Conservation (phyloP, 345 rosid species). For the Toxicodendron radicans region DNA sequence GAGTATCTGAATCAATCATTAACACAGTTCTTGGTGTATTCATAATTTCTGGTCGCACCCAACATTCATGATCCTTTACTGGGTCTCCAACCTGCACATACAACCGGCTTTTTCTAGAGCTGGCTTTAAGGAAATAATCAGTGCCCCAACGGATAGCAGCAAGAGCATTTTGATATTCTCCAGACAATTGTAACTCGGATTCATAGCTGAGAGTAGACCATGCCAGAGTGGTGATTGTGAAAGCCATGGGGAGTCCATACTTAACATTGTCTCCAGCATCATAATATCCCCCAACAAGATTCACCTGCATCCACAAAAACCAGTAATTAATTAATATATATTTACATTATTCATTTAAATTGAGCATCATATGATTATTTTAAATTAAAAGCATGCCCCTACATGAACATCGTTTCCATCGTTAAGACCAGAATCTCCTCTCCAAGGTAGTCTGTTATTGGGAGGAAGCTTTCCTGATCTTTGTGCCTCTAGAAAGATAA, state of each 20-base stretch:
- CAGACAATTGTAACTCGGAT: conserved; percentile 45
- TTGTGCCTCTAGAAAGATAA: conserved; percentile 87
- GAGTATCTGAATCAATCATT: conserved; percentile 44
- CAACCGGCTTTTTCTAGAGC: conserved; percentile 38
- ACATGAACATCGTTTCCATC: conserved; percentile 70
- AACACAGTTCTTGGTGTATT: conserved; percentile 70
- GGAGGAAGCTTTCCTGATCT: conserved; percentile 86
- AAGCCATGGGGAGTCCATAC: conserved; percentile 93
- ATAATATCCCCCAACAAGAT: conserved; percentile 85
- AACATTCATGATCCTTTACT: conserved; percentile 66
- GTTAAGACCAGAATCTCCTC: conserved; percentile 85
- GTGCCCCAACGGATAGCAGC: conserved; percentile 90
- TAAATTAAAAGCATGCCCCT: background rate
- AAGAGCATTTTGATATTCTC: conserved; percentile 48
- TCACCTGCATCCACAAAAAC: conserved; percentile 40
- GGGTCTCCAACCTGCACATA: conserved; percentile 96
- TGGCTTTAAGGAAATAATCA: conserved; percentile 77
- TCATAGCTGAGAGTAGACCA: conserved; percentile 61
- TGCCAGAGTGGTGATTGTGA: conserved; percentile 75
- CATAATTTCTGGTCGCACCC: conserved; percentile 87
- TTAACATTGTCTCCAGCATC: conserved; percentile 95
- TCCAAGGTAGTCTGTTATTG: conserved; percentile 64
- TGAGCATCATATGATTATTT: no score
- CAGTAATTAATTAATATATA: background rate
- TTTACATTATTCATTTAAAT: background rate